Evolutionary conservation across 169 alveolate genomes (phyloP), one percentile per base, ranked within the genome.

Genomic region (Plasmodium fragile): DNA sequence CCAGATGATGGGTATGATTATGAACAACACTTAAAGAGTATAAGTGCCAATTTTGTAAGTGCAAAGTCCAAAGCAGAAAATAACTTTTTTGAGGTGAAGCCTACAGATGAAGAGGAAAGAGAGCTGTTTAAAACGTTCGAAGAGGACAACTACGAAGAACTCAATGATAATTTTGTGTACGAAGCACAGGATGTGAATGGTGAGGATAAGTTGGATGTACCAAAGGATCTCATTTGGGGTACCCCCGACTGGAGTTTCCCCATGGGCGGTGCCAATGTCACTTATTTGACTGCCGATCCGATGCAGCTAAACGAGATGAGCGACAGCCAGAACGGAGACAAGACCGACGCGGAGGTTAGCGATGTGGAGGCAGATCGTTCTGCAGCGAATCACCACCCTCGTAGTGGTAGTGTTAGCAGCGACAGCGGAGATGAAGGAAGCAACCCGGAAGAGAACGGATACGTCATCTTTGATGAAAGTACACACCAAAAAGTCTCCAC

Each of bases 1-100:
- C 97, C 97, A 43, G 87, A 93, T 89, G 97, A 96, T 77, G 97
- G 97, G 4, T 96, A 96, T 85, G 96, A 96, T 71, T 96, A 96
- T 82, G 95, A 94, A 81, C 97, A 96, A 49, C 97, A 96, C 83
- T 82, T 96, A 80, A 96, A 95, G 52, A 92, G 95, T 4, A 93
- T 95, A 65, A 96, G 93, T 49, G 92, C 92, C 32, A 90, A 96
- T 84, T 96, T 96, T 82, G 93, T 95, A 39, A 96, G 95, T 55
- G 81, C 92, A 34, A 84, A 85, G 39, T 65, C 81, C 52, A 85
- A 70, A 53, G 72, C 18, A 22, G 81, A 49, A 18, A 49, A 52
- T 43, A 78, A 84, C 32, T 22, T 59, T 72, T 90, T 84, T 94
- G 85, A 94, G 16, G 53, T 45, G n/a, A 79, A 82, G 71, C 92